A percentile compares a stretch with the other conserved stretches of the same genome.
These are phyloP conservation scores for Megacollybia marginata DNA, from an alignment of 768 basidiomycete species.

Conservation along the genomic window DNA sequence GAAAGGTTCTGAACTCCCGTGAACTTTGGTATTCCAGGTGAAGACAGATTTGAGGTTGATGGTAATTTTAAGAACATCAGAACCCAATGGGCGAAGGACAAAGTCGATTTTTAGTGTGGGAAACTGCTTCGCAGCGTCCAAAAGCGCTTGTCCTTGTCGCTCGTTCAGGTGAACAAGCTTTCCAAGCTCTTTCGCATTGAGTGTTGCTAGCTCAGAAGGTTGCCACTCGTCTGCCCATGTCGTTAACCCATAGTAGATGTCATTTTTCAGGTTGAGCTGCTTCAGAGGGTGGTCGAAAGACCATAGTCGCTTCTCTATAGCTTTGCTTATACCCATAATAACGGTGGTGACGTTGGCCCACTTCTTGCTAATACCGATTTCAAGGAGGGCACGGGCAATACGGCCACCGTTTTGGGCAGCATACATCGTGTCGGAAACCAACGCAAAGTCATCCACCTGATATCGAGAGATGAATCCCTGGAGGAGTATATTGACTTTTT, in stretches of 20 bases:
- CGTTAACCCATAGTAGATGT: slow-evolving; percentile 72
- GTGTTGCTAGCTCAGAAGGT: slow-evolving; percentile 60
- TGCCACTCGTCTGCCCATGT: slow-evolving; percentile 78
- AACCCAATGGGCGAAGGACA: slow-evolving; percentile 72
- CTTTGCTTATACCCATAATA: slow-evolving; percentile 88
- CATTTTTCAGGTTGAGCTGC: slow-evolving; percentile 72
- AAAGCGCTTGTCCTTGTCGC: slow-evolving; percentile 70
- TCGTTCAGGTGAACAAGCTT: slow-evolving; percentile 82
- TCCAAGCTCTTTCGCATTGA: slow-evolving; percentile 66
- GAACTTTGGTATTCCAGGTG: slow-evolving; percentile 71
- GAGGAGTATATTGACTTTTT: slow-evolving; percentile 95
- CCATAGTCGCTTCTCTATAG: slow-evolving; percentile 89
- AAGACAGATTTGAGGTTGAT: slow-evolving; percentile 62
- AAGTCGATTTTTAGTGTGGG: slow-evolving; percentile 64
- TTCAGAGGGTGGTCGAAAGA: slow-evolving; percentile 87
- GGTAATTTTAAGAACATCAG: slow-evolving; percentile 74
- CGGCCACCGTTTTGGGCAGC: slow-evolving; percentile 93
- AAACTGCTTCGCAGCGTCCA: slow-evolving; percentile 77
- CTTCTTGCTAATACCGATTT: slow-evolving; percentile 88
- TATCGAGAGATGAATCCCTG: slow-evolving; percentile 83
- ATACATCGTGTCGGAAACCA: slow-evolving; percentile 92
- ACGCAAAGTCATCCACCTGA: slow-evolving; percentile 87
- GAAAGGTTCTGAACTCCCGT: slow-evolving; percentile 78
- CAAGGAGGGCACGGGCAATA: slow-evolving; percentile 89
- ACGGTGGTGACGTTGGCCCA: slow-evolving; percentile 80